phyloP scores from a whole-genome alignment of 176 grass and related monocot genomes.

The Aegilops longissima region DNA sequence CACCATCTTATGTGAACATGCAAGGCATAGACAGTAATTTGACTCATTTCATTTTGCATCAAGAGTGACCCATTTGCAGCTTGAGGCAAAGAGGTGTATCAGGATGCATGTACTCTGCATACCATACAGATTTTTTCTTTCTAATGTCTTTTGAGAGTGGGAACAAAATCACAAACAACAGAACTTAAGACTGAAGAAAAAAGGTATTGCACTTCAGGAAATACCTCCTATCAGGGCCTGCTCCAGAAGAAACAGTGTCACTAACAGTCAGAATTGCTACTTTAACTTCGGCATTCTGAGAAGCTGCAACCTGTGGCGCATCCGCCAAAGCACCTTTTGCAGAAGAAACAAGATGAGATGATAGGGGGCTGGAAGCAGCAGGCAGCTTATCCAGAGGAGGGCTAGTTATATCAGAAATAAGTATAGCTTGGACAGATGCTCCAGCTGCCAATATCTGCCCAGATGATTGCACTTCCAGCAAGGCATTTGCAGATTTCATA shows the following conservation, averaged over 20 bases:
- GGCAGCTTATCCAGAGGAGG: slow-evolving; percentile 33
- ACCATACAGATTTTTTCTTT: background rate
- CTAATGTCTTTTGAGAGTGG: background rate
- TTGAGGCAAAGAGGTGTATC: slow-evolving; percentile 79
- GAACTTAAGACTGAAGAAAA: background rate
- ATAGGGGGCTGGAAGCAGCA: background rate
- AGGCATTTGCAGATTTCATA: slow-evolving; percentile 97
- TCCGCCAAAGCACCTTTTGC: slow-evolving; percentile 18
- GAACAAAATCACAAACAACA: background rate
- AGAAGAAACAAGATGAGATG: slow-evolving; percentile 26
- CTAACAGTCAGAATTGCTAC: slow-evolving; percentile 94
- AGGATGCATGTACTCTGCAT: slow-evolving; percentile 51
- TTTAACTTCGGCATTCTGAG: slow-evolving; percentile 52
- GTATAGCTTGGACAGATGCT: slow-evolving; percentile 61
- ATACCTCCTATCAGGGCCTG: slow-evolving; percentile 93
- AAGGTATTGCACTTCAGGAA: background rate
- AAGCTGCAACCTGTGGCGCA: slow-evolving; percentile 14
- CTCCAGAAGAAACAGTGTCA: slow-evolving; percentile 88
- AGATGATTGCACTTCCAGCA: slow-evolving; percentile 68
- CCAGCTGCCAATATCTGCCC: slow-evolving; percentile 62
- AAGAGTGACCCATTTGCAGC: slow-evolving; percentile 65
- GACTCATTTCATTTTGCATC: slow-evolving; percentile 65
- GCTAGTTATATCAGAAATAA: slow-evolving; percentile 66
- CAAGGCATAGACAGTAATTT: slow-evolving; percentile 37
- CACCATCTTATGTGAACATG: slow-evolving; percentile 49